A percentile compares a stretch with the other conserved stretches of the same genome.
phyloP scores from a whole-genome alignment of 2,329 filamentous ascomycete genomes.

The Chalara sp. region DNA sequence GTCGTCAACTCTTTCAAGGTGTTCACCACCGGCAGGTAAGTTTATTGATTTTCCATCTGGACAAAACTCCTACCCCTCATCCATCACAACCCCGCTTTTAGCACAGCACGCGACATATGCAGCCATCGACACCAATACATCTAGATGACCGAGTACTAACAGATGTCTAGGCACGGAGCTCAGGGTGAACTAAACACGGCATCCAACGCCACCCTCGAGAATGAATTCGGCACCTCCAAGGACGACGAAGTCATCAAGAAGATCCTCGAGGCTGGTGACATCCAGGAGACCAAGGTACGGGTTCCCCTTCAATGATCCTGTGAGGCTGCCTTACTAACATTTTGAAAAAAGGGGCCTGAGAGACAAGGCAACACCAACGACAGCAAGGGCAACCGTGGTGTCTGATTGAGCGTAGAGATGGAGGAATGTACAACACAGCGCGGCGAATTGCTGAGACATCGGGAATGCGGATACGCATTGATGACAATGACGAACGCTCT shows the following conservation, averaged over 20 bases:
- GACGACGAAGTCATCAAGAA: conserved; percentile 76
- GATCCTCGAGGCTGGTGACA: conserved; percentile 70
- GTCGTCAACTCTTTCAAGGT: conserved; percentile 87
- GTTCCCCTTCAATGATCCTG: background rate
- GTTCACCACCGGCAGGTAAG: conserved; percentile 84
- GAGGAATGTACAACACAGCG: too few relatives aligned
- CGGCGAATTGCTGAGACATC: too few relatives aligned
- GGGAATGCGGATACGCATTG: too few relatives aligned
- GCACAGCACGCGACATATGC: background rate
- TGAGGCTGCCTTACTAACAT: background rate
- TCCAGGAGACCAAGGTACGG: conserved; percentile 55
- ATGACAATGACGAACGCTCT: too few relatives aligned
- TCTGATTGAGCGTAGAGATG: too few relatives aligned
- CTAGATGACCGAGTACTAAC: background rate
- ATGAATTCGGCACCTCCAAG: conserved; percentile 77
- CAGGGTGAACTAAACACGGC: conserved; percentile 75
- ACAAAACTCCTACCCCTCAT: conserved; percentile 1
- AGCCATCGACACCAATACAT: background rate
- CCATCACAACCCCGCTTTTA: background rate
- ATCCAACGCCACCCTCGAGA: conserved; percentile 67
- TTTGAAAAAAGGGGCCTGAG: conserved; percentile 23
- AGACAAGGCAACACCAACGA: conserved; percentile 29
- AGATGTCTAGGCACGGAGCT: conserved; percentile 62
- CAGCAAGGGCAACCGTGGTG: conserved; percentile 17
- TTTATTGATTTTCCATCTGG: conserved; percentile 15